Percentiles rank a stretch among this genome's conserved stretches.
Conservation (phyloP, 192 early-diverging fungal genomes). For the Backusella tuberculispora region DNA sequence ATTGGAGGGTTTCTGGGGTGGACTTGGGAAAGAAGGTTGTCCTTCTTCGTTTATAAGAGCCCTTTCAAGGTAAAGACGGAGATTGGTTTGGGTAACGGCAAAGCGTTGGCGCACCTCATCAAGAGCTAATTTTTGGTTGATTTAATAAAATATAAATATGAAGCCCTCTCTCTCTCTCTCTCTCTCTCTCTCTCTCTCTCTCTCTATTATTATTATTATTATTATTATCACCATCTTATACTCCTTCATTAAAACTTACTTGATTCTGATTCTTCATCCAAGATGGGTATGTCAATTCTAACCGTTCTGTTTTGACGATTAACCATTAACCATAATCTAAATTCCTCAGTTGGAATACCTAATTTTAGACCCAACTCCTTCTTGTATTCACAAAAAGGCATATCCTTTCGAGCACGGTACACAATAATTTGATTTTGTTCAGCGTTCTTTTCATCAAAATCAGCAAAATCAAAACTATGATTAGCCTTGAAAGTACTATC, state of each 20-base stretch:
- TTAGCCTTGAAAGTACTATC: conserved; percentile 72
- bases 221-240: too few species aligned
- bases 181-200: background rate
- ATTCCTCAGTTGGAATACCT: conserved; percentile 49
- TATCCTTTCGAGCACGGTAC: conserved; percentile 60
- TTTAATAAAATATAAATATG: background rate
- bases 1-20: conserved; percentile 20
- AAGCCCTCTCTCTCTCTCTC: background rate
- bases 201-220: too few species aligned
- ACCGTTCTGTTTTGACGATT: conserved; percentile 92
- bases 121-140: conserved; percentile 17
- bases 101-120: conserved; percentile 30
- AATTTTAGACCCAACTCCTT: conserved; percentile 50
- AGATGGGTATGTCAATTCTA: conserved; percentile 78
- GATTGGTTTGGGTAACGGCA: conserved; percentile 34
- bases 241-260: conserved; percentile 42
- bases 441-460: conserved; percentile 56
- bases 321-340: conserved; percentile 87
- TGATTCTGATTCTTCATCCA: conserved; percentile 41
- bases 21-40: conserved; percentile 19
- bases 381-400: conserved; percentile 60
- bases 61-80: conserved; percentile 58
- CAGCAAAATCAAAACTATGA: conserved; percentile 86
- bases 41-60: conserved; percentile 28
- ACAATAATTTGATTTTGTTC: conserved; percentile 21